A percentile compares a stretch with the other conserved stretches of the same genome.
phyloP scores from a whole-genome alignment of 306 rosid species.

The Canavalia ensiformis region DNA sequence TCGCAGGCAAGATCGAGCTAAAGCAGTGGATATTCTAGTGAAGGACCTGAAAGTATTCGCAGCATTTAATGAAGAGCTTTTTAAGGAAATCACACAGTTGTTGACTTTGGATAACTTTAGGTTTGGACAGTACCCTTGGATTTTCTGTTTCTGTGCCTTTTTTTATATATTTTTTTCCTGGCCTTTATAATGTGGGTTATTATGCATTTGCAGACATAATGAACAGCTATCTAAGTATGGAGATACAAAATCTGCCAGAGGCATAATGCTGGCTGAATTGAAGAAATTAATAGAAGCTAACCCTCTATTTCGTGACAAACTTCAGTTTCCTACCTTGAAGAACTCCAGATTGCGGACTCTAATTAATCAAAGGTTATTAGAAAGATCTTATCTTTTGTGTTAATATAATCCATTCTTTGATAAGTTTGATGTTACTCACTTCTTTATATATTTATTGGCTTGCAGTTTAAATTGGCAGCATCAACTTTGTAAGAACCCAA shows the following conservation, averaged over 20 bases:
- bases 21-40: conserved; percentile 94
- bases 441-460: conserved; percentile 44
- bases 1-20: conserved; percentile 92
- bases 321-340: conserved; percentile 95
- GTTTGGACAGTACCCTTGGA: conserved; percentile 57
- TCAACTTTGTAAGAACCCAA: conserved; percentile 99
- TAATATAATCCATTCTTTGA: conserved; percentile 18
- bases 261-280: conserved; percentile 96
- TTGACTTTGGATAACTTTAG: conserved; percentile 95
- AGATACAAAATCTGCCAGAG: conserved; percentile 98
- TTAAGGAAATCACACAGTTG: conserved; percentile 97
- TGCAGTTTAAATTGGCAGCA: conserved; percentile 99
- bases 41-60: conserved; percentile 98
- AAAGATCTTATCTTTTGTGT: conserved; percentile 34
- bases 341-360: conserved; percentile 96
- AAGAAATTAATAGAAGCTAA: conserved; percentile 98
- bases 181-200: not conserved
- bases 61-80: conserved; percentile 95
- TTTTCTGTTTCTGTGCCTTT: conserved; percentile 26
- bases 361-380: conserved; percentile 90
- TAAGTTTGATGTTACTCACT: conserved; percentile 34
- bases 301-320: conserved; percentile 97
- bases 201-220: conserved; percentile 79
- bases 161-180: not conserved
- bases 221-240: conserved; percentile 99